phyloP scores from a whole-genome alignment of 2,329 filamentous ascomycete species.

The Ceratocystis harringtonii region DNA sequence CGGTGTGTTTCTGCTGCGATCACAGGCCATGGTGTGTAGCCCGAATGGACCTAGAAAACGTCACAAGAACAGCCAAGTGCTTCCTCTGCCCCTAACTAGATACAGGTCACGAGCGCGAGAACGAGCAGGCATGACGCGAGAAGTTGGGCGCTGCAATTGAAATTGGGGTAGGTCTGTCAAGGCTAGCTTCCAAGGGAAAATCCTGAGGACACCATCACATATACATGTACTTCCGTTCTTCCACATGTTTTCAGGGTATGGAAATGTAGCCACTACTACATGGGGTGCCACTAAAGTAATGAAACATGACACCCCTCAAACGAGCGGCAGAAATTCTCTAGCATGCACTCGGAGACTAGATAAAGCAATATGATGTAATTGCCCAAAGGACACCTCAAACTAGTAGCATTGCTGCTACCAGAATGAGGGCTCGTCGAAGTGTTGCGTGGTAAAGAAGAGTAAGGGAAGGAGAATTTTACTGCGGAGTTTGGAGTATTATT shows the following conservation, averaged over 20 bases:
- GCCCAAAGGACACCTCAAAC: constrained; percentile 14
- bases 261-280: constrained; percentile 31
- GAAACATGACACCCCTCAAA: constrained; percentile 31
- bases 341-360: constrained; percentile 21
- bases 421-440: constrained; percentile 17
- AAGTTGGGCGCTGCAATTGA: neutral
- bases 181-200: neutral
- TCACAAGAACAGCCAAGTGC: neutral
- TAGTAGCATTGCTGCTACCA: neutral
- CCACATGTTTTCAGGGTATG: neutral
- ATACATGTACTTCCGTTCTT: neutral
- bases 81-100: neutral
- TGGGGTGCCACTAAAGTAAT: constrained; percentile 29
- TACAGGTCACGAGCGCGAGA: neutral
- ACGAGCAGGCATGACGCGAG: neutral
- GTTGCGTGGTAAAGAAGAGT: constrained; percentile 24
- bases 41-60: neutral
- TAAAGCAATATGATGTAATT: constrained; percentile 12
- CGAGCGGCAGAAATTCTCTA: constrained; percentile 27
- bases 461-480: constrained; percentile 8
- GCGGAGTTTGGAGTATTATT: constrained; percentile 2
- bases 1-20: neutral
- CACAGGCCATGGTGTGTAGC: neutral
- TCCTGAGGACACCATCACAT: neutral
- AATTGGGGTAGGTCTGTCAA: neutral